Evolutionary conservation across 2,329 filamentous ascomycete species (phyloP).

Genomic region (Fusarium neocosmosporiellum): DNA sequence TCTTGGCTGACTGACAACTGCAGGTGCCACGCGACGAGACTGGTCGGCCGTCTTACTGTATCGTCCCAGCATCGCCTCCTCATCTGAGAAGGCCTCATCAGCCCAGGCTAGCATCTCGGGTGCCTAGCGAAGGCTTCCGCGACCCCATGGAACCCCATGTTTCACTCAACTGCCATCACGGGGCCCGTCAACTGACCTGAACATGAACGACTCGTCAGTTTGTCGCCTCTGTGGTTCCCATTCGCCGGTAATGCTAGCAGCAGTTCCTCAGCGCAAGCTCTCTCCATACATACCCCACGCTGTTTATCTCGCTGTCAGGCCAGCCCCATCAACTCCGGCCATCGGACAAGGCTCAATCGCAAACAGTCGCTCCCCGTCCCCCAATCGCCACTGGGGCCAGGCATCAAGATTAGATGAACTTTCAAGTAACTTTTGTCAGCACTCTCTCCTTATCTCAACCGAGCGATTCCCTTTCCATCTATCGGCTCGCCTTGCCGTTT

Average conservation of each 20-base stretch:
- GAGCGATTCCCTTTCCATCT: slow-evolving; percentile 7
- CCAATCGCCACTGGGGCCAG: background rate
- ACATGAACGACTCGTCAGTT: slow-evolving; percentile 20
- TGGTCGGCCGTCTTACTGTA: slow-evolving; percentile 26
- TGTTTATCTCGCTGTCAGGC: background rate
- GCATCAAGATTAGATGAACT: background rate
- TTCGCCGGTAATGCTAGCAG: background rate
- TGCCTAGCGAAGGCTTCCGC: slow-evolving; percentile 30
- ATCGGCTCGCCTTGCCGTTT: slow-evolving; percentile 18
- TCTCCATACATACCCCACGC: background rate
- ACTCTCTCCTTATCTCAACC: background rate
- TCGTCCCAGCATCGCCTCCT: slow-evolving; percentile 9
- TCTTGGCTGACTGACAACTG: slow-evolving; percentile 3
- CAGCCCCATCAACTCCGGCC: background rate
- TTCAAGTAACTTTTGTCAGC: background rate
- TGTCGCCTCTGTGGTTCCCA: slow-evolving; percentile 17
- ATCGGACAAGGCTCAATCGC: background rate
- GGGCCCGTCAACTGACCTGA: slow-evolving; percentile 23
- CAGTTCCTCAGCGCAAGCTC: background rate
- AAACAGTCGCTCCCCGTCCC: background rate
- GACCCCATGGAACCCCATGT: slow-evolving; percentile 21
- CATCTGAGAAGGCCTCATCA: slow-evolving; percentile 12
- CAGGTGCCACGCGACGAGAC: slow-evolving; percentile 18
- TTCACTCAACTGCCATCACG: slow-evolving; percentile 28
- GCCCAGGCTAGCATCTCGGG: slow-evolving; percentile 17